Conservation (phyloP, 179 eudicot species). For the Spergularia azorica region DNA sequence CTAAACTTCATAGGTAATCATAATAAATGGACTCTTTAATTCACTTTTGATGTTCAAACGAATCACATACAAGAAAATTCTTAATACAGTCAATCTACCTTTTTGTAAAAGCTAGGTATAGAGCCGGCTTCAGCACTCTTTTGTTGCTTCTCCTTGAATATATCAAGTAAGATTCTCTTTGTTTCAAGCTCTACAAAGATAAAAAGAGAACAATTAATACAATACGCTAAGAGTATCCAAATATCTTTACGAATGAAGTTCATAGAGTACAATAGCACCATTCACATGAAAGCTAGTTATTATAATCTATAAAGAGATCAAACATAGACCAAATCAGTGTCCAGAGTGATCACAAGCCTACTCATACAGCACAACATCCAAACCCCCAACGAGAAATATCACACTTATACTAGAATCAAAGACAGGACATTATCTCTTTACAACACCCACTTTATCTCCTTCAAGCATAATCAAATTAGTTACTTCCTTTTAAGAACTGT, state of each 20-base stretch:
- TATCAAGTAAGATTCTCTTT: conserved; percentile 90
- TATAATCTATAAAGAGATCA: no score
- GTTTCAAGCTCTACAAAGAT: conserved; percentile 81
- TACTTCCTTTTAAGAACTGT: neutral
- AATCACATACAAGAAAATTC: neutral
- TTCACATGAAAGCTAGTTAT: neutral
- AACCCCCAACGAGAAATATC: neutral
- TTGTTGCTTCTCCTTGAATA: conserved; percentile 94
- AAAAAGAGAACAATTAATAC: conserved; percentile 10
- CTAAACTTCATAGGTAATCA: neutral
- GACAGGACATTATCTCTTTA: neutral
- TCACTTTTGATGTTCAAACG: neutral
- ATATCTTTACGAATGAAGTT: neutral
- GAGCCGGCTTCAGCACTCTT: conserved; percentile 91
- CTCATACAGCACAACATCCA: neutral
- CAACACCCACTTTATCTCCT: neutral
- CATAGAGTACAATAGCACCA: neutral
- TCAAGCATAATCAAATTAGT: neutral
- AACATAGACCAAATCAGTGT: neutral
- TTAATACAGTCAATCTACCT: conserved; percentile 38
- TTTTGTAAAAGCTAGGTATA: conserved; percentile 94
- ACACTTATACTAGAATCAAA: no score
- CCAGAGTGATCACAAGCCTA: neutral
- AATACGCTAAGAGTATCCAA: neutral
- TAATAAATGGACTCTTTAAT: neutral